These are phyloP conservation scores for Lepidium sativum DNA, from an alignment of 345 rosid species.

Conservation along the genomic window DNA sequence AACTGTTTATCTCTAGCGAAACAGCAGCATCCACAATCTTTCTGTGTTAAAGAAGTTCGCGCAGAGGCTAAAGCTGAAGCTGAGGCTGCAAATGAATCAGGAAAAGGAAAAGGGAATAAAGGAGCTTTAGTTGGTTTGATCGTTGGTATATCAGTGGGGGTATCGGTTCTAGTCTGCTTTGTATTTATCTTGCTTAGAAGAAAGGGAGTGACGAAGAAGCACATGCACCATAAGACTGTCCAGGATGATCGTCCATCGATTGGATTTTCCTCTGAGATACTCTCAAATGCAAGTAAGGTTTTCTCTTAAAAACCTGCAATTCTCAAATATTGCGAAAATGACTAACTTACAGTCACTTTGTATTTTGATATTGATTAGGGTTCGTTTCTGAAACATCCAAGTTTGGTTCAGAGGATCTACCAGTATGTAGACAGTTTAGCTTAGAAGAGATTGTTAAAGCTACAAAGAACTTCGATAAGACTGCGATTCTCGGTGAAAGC, in stretches of 20 bases:
- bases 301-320: not conserved
- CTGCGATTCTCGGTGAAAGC: constrained; percentile 61
- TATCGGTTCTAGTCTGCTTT: constrained; percentile 32
- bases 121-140: constrained; percentile 37
- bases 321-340: not conserved
- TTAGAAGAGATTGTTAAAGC: constrained; percentile 79
- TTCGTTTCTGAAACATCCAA: constrained; percentile 65
- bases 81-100: constrained; percentile 10
- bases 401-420: constrained; percentile 56
- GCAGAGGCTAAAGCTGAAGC: constrained; percentile 10
- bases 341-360: not conserved
- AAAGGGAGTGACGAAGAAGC: constrained; percentile 41
- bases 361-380: constrained; percentile 36
- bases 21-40: constrained; percentile 46
- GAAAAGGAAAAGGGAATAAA: constrained; percentile 28
- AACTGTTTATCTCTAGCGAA: constrained; percentile 48
- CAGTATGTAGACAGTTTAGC: constrained; percentile 45
- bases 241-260: constrained; percentile 36
- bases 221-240: constrained; percentile 38
- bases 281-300: constrained; percentile 52
- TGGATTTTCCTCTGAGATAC: constrained; percentile 46
- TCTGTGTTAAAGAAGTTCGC: constrained; percentile 34
- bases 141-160: constrained; percentile 27
- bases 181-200: constrained; percentile 33
- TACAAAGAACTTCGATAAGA: constrained; percentile 63